Percentiles rank a stretch among this genome's conserved stretches.
Evolutionary conservation across 1,139 yeast species (phyloP).

Genomic region (Pneumocystis oryctolagi): DNA sequence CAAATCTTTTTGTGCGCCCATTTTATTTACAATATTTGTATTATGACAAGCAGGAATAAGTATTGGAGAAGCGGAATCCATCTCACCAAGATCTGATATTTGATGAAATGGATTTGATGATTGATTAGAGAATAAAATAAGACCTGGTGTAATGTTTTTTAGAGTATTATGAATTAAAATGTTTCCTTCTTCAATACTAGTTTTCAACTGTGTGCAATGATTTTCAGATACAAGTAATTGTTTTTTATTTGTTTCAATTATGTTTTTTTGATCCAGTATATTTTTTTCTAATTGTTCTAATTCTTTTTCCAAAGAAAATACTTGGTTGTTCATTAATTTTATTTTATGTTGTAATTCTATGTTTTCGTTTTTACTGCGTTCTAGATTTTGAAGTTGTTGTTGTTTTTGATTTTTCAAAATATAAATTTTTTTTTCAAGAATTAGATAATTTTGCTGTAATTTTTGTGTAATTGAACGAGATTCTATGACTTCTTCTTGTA

Average conservation of each 20-base stretch:
- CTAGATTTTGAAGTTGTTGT: constrained; percentile 44
- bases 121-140: not conserved
- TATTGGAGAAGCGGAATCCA: not conserved
- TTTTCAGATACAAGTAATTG: constrained; percentile 44
- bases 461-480: constrained; percentile 59
- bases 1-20: not conserved
- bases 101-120: not conserved
- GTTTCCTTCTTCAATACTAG: constrained; percentile 27
- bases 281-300: constrained; percentile 39
- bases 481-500: constrained; percentile 43
- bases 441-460: constrained; percentile 58
- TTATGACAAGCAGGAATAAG: not conserved
- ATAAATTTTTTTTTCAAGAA: constrained; percentile 68
- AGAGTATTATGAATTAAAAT: constrained; percentile 15
- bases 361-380: constrained; percentile 53
- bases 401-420: constrained; percentile 56
- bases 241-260: constrained; percentile 49
- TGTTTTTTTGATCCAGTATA: constrained; percentile 44
- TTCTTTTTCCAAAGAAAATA: constrained; percentile 42
- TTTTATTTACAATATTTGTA: not conserved
- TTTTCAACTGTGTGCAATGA: constrained; percentile 37
- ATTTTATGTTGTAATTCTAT: constrained; percentile 51
- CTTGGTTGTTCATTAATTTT: constrained; percentile 42
- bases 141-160: not conserved
- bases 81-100: not conserved